phyloP scores from a whole-genome alignment of 306 rosid genomes.

The Rosa persica region DNA sequence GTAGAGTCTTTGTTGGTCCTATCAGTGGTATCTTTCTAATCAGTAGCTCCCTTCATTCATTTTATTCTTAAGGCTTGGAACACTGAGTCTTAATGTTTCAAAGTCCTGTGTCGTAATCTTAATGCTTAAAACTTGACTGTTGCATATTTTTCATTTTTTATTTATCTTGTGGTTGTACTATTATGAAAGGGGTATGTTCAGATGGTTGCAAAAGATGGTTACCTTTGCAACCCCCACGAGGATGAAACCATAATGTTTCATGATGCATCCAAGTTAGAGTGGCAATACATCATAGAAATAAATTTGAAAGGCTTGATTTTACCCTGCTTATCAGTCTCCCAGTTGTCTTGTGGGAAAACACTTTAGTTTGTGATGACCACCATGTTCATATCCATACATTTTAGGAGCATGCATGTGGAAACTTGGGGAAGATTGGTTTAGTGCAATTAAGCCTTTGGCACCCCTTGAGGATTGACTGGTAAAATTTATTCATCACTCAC shows the following conservation, averaged over 20 bases:
- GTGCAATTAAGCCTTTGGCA: neutral
- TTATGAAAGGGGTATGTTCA: neutral
- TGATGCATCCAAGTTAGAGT: neutral
- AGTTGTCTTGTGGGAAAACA: neutral
- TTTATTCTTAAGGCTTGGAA: neutral
- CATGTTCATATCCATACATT: neutral
- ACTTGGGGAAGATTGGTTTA: neutral
- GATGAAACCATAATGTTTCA: neutral
- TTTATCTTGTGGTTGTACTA: neutral
- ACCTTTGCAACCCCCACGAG: neutral
- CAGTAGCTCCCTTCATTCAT: neutral
- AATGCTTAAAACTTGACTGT: neutral
- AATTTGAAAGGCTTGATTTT: neutral
- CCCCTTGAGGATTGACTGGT: neutral
- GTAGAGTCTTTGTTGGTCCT: slow-evolving; percentile 17
- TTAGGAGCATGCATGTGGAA: neutral
- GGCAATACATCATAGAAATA: neutral
- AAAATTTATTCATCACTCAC: neutral
- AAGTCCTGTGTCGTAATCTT: neutral
- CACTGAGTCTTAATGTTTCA: neutral
- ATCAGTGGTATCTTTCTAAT: neutral
- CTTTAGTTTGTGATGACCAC: neutral
- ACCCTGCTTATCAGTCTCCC: neutral
- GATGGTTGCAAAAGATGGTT: neutral
- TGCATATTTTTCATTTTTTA: neutral